A percentile compares a stretch with the other conserved stretches of the same genome.
These are phyloP conservation scores for Hyphopichia wangnamkhiaoensis DNA, from an alignment of 1,139 yeast genomes.

Conservation along the genomic window DNA sequence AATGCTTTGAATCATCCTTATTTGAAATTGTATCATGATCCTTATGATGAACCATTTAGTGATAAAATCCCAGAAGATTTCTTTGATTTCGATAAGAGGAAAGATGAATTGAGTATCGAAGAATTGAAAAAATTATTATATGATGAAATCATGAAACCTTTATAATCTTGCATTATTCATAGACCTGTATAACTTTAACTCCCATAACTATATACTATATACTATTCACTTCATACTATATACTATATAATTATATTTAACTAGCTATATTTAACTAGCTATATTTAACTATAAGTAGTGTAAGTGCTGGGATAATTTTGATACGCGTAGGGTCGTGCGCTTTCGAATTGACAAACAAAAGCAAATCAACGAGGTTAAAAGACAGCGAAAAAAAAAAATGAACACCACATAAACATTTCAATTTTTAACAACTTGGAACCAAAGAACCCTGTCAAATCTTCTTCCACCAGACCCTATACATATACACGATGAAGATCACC, in stretches of 20 bases:
- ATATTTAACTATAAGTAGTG: neutral
- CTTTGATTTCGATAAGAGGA: conserved; percentile 78
- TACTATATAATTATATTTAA: too few relatives aligned
- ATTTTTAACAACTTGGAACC: neutral
- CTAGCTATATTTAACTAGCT: too few relatives aligned
- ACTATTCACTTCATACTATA: too few relatives aligned
- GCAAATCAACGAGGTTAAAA: neutral
- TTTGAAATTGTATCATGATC: conserved; percentile 75
- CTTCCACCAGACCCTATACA: too few relatives aligned
- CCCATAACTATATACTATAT: too few relatives aligned
- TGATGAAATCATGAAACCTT: conserved; percentile 53
- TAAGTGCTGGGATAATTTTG: too few relatives aligned
- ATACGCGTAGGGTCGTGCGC: too few relatives aligned
- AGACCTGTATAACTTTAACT: too few relatives aligned
- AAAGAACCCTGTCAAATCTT: neutral
- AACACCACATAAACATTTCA: neutral
- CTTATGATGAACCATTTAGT: conserved; percentile 80
- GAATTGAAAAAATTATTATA: conserved; percentile 73
- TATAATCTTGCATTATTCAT: too few relatives aligned
- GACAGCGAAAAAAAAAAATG: neutral
- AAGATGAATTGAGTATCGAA: conserved; percentile 66
- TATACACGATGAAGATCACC: neutral
- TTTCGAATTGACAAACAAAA: too few relatives aligned
- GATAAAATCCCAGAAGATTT: conserved; percentile 72
- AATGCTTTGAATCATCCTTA: conserved; percentile 86